Conservation (phyloP, 306 rosid species). For the Pyrus betulifolia region DNA sequence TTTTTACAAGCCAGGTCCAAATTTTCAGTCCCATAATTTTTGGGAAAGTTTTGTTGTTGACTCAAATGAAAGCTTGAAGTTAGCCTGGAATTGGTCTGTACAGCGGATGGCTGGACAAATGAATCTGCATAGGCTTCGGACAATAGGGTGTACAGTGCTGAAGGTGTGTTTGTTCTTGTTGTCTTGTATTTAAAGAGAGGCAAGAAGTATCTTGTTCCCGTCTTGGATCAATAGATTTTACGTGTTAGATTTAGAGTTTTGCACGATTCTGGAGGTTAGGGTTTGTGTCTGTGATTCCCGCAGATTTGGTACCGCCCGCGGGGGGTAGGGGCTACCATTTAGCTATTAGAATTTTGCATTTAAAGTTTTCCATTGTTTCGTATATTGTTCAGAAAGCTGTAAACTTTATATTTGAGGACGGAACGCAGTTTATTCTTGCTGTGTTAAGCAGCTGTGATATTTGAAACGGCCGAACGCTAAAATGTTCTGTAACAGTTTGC, state of each 20-base stretch:
- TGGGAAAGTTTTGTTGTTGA: slow-evolving; percentile 19
- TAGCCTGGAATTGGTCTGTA: slow-evolving; percentile 25
- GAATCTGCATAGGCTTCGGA: slow-evolving; percentile 26
- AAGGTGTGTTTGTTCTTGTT: slow-evolving; percentile 41
- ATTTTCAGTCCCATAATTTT: slow-evolving; percentile 29
- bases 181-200: slow-evolving; percentile 36
- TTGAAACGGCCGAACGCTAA: slow-evolving; percentile 32
- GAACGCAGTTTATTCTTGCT: slow-evolving; percentile 20
- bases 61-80: slow-evolving; percentile 44
- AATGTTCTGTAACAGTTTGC: slow-evolving; percentile 2
- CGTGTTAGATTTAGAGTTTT: slow-evolving; percentile 25
- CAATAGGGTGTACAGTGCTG: slow-evolving; percentile 61
- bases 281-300: slow-evolving; percentile 26
- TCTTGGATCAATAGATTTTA: slow-evolving; percentile 30
- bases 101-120: slow-evolving; percentile 23
- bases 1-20: slow-evolving; percentile 27
- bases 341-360: neutral
- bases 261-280: slow-evolving; percentile 34
- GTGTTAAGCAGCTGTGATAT: slow-evolving; percentile 39
- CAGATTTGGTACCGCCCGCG: slow-evolving; percentile 44
- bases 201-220: slow-evolving; percentile 25
- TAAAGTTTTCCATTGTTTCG: slow-evolving; percentile 2
- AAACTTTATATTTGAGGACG: slow-evolving; percentile 15
- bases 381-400: slow-evolving; percentile 27
- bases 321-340: slow-evolving; percentile 19